These are phyloP conservation scores for Fusarium oxysporum DNA, from an alignment of 2,329 filamentous ascomycete genomes.

Conservation along the genomic window DNA sequence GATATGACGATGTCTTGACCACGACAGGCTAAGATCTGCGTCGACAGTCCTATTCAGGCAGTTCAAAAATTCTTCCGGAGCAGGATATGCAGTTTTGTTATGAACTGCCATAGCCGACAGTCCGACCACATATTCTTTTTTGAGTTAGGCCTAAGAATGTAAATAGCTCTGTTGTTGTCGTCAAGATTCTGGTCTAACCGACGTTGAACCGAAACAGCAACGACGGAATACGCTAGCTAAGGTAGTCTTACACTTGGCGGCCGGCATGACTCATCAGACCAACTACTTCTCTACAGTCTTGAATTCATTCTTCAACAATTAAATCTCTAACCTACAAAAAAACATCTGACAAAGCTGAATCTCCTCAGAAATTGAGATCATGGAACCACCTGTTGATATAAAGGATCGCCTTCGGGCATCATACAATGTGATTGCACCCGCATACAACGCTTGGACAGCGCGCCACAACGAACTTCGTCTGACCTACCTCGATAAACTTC, in stretches of 20 bases:
- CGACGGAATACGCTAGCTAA: background rate
- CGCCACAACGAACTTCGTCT: conserved; percentile 3
- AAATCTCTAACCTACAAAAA: accelerated
- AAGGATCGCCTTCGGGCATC: conserved; percentile 11
- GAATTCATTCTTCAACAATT: accelerated
- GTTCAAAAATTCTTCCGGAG: background rate
- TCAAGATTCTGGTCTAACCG: background rate
- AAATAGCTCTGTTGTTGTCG: no score
- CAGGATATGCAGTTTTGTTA: background rate
- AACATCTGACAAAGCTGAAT: background rate
- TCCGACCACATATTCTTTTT: no score
- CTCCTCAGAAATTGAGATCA: accelerated
- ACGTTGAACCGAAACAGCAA: background rate
- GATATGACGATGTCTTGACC: background rate
- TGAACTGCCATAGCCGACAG: background rate
- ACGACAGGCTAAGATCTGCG: background rate
- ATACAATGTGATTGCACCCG: conserved; percentile 11
- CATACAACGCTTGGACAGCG: conserved; percentile 30
- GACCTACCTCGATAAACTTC: conserved; percentile 1
- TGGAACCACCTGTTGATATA: background rate
- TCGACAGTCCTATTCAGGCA: background rate
- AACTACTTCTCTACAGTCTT: background rate
- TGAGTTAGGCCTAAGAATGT: accelerated
- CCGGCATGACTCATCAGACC: background rate
- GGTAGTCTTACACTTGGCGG: background rate